Conservation (phyloP, 768 basidiomycete species). For the Neoboletus brunneissimus region DNA sequence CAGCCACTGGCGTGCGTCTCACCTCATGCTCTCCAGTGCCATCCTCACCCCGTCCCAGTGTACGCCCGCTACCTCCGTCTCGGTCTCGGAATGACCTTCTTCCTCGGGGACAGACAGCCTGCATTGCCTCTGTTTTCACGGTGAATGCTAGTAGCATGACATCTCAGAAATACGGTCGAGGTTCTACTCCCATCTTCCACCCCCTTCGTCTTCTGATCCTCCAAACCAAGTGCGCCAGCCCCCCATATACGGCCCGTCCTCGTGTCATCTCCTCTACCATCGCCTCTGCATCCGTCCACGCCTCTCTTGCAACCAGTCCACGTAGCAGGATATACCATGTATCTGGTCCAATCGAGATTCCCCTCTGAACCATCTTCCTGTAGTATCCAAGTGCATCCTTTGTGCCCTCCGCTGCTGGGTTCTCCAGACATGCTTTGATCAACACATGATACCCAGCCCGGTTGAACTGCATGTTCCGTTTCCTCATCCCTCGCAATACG, state of each 20-base stretch:
- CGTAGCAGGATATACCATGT: constrained; percentile 78
- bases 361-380: constrained; percentile 53
- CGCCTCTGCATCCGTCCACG: constrained; percentile 60
- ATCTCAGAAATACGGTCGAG: constrained; percentile 29
- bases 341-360: constrained; percentile 49
- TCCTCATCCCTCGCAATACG: constrained; percentile 59
- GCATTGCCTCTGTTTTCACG: constrained; percentile 16
- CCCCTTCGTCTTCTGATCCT: constrained; percentile 43
- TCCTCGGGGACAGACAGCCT: constrained; percentile 40
- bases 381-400: constrained; percentile 57
- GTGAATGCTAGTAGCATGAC: constrained; percentile 8
- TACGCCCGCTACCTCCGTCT: constrained; percentile 69
- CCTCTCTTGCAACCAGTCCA: constrained; percentile 55
- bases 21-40: constrained; percentile 1
- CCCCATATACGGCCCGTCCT: constrained; percentile 44
- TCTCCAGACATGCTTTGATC: constrained; percentile 62
- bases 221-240: constrained; percentile 47
- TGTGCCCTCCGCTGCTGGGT: constrained; percentile 47
- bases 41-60: constrained; percentile 40
- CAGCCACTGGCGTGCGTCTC: constrained; percentile 76
- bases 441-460: constrained; percentile 75
- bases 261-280: constrained; percentile 59
- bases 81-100: constrained; percentile 63
- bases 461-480: constrained; percentile 50
- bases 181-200: constrained; percentile 29